Base-by-base conservation (phyloP, 495 filamentous ascomycete species). In the Entonaema liquescens region DNA sequence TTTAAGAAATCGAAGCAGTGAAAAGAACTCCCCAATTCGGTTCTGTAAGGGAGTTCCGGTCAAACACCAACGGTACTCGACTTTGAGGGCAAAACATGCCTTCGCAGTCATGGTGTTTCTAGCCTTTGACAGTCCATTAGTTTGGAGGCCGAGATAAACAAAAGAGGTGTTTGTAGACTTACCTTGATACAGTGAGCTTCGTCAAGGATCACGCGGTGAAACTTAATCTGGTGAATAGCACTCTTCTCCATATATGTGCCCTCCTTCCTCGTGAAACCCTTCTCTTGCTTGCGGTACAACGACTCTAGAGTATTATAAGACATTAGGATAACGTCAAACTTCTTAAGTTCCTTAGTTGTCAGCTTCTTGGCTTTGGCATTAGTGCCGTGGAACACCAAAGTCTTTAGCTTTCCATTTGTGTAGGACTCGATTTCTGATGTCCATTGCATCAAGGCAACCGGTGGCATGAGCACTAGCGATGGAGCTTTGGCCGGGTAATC, bases 401-500 rank as follows among this genome's bases (percentile, higher is more conserved):
- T 95, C 62, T 93, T 95, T 53, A 99, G 83, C 62, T 91, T 93
- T 25, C 92, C 92, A 74, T 94, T 88, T 1, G 95, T 98, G 76
- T 99, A 97, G 68, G 91, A 91, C 70, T 90, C 85, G 60, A 99
- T 98, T 81, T 99, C 95, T 40, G 90, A 90, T 62, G 92, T 90
- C 95, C 95, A 99, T 77, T 99, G 95, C 91, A 97, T 95, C 36
- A 99, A 79, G 65, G 95, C 95, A 59, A 99, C 95, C 2, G 95
- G 96, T 13, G 95, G 95, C 1, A 97, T 93, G 44, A 98, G 85
- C 6, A 99, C 95, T 6, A 99, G 82, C 3, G 94, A 92, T 5
- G 95, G 93, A 33, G 88, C 78, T 57, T 89, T 88, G 33, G 90
- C 91, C 17, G 94, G 94, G 70, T 91, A 97, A 76, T 99, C 94